These are phyloP conservation scores for Tympanopsis confertula DNA, from an alignment of 2,329 filamentous ascomycete genomes.

Conservation along the genomic window DNA sequence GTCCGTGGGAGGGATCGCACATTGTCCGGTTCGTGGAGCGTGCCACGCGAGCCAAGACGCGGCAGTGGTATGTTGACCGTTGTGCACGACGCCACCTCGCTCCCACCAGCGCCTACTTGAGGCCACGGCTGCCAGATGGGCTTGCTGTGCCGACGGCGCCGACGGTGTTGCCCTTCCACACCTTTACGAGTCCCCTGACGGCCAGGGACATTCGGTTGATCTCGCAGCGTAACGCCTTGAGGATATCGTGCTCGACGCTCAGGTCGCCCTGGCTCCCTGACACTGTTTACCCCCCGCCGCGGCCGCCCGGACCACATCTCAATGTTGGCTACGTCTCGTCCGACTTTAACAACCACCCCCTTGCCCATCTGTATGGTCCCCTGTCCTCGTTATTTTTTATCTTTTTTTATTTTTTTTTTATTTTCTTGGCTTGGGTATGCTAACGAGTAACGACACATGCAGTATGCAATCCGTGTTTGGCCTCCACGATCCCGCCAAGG, in stretches of 20 bases:
- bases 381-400: neutral
- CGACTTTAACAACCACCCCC: conserved; percentile 95
- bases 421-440: conserved; percentile 1
- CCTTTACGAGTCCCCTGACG: conserved; percentile 86
- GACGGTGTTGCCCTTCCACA: conserved; percentile 92
- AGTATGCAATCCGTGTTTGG: conserved; percentile 98
- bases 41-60: conserved; percentile 63
- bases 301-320: conserved; percentile 70
- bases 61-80: conserved; percentile 79
- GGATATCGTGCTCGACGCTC: conserved; percentile 84
- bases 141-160: conserved; percentile 77
- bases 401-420: too few relatives aligned
- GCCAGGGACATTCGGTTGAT: conserved; percentile 87
- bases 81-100: conserved; percentile 42
- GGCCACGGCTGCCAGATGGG: conserved; percentile 61
- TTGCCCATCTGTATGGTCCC: conserved; percentile 65
- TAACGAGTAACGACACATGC: conserved; percentile 3
- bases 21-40: conserved; percentile 76
- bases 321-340: conserved; percentile 94
- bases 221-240: conserved; percentile 83
- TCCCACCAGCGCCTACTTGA: conserved; percentile 48
- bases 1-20: conserved; percentile 79
- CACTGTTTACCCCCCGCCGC: conserved; percentile 70
- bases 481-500: conserved; percentile 62
- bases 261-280: conserved; percentile 74